Percentiles rank a stretch among this genome's conserved stretches.
These are phyloP conservation scores for Trichoderma simmonsii DNA, from an alignment of 2,329 filamentous ascomycete species.

Conservation along the genomic window DNA sequence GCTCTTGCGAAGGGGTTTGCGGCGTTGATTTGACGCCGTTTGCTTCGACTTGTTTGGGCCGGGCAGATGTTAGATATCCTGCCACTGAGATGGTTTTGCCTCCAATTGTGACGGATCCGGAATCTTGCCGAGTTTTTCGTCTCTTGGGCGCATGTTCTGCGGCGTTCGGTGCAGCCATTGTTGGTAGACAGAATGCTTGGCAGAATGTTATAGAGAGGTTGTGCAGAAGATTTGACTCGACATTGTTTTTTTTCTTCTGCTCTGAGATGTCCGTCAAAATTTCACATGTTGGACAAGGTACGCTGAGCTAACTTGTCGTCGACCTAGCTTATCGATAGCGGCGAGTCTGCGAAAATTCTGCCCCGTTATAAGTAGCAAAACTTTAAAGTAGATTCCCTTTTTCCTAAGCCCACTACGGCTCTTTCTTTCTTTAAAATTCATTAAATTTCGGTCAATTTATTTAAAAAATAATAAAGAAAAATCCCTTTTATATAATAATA, in stretches of 20 bases:
- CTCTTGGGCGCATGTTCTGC: conserved; percentile 35
- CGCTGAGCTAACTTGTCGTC: neutral
- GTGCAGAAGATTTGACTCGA: neutral
- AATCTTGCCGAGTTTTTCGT: conserved; percentile 33
- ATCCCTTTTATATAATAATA: neutral
- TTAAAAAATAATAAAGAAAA: neutral
- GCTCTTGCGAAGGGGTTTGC: neutral
- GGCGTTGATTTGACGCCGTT: neutral
- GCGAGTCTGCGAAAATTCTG: neutral
- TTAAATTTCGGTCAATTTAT: neutral
- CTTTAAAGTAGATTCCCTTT: neutral
- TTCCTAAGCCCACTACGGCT: neutral
- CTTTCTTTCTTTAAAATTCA: neutral
- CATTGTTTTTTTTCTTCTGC: neutral
- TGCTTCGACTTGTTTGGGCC: conserved; percentile 26
- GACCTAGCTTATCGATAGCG: neutral
- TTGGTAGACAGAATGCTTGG: neutral
- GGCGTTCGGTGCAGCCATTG: conserved; percentile 28
- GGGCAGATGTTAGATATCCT: conserved; percentile 44
- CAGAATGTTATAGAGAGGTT: neutral
- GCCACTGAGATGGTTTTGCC: conserved; percentile 48
- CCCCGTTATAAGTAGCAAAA: neutral
- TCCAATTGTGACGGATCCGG: conserved; percentile 44
- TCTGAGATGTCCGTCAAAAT: neutral
- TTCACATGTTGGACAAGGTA: conserved; percentile 2